Percentiles rank a stretch among this genome's conserved stretches.
Conservation (phyloP, 169 alveolate genomes). For the Eimeria praecox region DNA sequence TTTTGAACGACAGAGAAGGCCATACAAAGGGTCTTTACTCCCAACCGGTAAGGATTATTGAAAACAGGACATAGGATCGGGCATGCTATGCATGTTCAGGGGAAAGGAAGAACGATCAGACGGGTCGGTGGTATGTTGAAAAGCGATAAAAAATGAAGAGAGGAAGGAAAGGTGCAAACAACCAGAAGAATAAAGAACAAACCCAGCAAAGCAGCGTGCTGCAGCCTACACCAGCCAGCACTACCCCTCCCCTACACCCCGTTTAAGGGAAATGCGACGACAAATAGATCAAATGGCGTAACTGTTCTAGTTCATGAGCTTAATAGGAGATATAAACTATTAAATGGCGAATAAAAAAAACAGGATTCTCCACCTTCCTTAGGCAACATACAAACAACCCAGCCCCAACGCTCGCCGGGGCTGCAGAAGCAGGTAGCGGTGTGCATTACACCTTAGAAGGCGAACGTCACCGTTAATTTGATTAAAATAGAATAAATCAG, state of each 20-base stretch:
- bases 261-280: background rate
- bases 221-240: background rate
- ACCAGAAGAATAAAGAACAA: background rate
- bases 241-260: background rate
- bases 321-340: no score
- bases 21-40: background rate
- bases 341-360: background rate
- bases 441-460: background rate
- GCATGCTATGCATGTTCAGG: background rate
- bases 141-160: background rate
- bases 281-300: background rate
- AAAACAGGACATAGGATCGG: background rate
- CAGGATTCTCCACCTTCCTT: background rate
- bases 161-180: background rate
- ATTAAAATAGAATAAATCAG: no score
- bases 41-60: background rate
- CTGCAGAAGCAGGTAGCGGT: background rate
- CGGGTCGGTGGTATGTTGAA: background rate
- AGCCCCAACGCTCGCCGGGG: background rate
- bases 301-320: background rate
- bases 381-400: background rate
- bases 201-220: background rate
- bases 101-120: background rate
- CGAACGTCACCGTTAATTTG: no score
- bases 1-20: background rate